Conservation (phyloP, 2,329 filamentous ascomycete species). For the Aspergillus sp. region DNA sequence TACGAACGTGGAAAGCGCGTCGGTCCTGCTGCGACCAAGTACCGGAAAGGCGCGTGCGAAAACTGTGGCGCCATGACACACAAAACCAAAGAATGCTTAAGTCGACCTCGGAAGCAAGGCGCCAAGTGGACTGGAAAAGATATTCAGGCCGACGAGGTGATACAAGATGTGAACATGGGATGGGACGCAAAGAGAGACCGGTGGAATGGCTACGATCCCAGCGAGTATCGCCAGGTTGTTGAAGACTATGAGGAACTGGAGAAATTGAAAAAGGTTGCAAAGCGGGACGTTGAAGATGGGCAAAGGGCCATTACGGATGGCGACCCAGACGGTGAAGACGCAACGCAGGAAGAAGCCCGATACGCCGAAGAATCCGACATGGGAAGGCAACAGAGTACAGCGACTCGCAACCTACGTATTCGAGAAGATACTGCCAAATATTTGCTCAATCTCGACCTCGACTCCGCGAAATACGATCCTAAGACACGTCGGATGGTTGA, state of each 20-base stretch:
- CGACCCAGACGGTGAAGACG: slow-evolving; percentile 55
- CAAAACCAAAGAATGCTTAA: slow-evolving; percentile 90
- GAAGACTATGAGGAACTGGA: slow-evolving; percentile 88
- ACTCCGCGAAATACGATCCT: slow-evolving; percentile 96
- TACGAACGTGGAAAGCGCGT: slow-evolving; percentile 85
- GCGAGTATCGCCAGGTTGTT: slow-evolving; percentile 82
- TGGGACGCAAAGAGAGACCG: slow-evolving; percentile 98
- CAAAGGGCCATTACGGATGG: slow-evolving; percentile 47
- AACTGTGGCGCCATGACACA: slow-evolving; percentile 98
- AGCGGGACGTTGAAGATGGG: slow-evolving; percentile 46
- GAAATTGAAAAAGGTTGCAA: slow-evolving; percentile 62
- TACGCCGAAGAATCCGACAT: slow-evolving; percentile 97
- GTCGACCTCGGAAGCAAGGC: slow-evolving; percentile 81
- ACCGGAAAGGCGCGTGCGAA: slow-evolving; percentile 95
- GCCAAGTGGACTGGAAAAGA: slow-evolving; percentile 90
- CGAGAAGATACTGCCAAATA: slow-evolving; percentile 98
- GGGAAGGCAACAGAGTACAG: slow-evolving; percentile 87
- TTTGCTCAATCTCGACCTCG: slow-evolving; percentile 87
- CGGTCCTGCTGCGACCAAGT: slow-evolving; percentile 90
- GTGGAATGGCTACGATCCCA: slow-evolving; percentile 96
- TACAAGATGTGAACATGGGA: slow-evolving; percentile 81
- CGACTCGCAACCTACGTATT: slow-evolving; percentile 84
- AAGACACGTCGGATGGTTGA: slow-evolving; percentile 93
- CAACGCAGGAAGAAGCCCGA: slow-evolving; percentile 49
- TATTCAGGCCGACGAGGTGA: slow-evolving; percentile 86